phyloP scores from a whole-genome alignment of 192 early-diverging fungal genomes.

The Podila clonocystis region DNA sequence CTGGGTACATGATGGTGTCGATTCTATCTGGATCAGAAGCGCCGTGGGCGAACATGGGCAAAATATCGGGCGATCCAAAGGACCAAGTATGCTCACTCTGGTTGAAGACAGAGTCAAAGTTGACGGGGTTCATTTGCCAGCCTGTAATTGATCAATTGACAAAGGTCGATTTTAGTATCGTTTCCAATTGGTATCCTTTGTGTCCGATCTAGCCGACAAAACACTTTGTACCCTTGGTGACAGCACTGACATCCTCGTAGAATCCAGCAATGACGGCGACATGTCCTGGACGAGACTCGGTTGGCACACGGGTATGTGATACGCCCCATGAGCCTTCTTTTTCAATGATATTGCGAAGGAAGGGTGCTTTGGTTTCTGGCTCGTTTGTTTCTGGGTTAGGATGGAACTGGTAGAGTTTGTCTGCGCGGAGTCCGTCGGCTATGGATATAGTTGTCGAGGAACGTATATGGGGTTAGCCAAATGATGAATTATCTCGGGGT shows the following conservation, averaged over 20 bases:
- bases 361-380: slow-evolving; percentile 65
- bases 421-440: slow-evolving; percentile 95
- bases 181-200: not conserved
- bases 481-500: not conserved
- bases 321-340: slow-evolving; percentile 81
- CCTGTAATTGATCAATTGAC: slow-evolving; percentile 52
- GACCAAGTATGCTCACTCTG: slow-evolving; percentile 95
- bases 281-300: slow-evolving; percentile 95
- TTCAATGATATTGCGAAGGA: slow-evolving; percentile 63
- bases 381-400: slow-evolving; percentile 54
- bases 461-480: not conserved
- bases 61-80: slow-evolving; percentile 96
- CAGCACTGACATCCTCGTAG: slow-evolving; percentile 98
- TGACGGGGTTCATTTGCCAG: slow-evolving; percentile 97
- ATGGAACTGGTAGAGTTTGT: slow-evolving; percentile 89
- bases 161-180: not conserved
- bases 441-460: not conserved
- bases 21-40: slow-evolving; percentile 82
- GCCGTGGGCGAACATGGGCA: slow-evolving; percentile 96
- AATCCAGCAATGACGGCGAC: slow-evolving; percentile 98
- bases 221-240: slow-evolving; percentile 79
- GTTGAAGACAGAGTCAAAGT: slow-evolving; percentile 98
- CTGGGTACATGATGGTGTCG: slow-evolving; percentile 91
- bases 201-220: not conserved
- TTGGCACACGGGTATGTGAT: slow-evolving; percentile 93